phyloP scores from a whole-genome alignment of 73 alveolate genomes.

The Paramecium primaurelia region DNA sequence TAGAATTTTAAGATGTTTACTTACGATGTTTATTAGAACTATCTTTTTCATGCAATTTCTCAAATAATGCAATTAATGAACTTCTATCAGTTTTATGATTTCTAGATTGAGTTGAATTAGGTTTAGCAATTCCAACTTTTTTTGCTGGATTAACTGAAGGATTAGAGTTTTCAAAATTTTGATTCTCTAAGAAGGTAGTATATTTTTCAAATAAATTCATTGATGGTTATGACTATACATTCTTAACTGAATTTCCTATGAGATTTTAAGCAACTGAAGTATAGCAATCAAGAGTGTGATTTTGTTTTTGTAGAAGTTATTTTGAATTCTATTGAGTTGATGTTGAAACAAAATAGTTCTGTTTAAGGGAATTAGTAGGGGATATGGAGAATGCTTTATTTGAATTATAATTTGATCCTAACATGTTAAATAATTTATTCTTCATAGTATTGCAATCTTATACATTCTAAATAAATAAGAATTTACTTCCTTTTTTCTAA shows the following conservation, averaged over 20 bases:
- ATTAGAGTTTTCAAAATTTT: neutral
- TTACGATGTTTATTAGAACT: neutral
- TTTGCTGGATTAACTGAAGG: neutral
- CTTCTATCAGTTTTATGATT: neutral
- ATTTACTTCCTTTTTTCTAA: neutral
- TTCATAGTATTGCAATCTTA: neutral
- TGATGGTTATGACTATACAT: neutral
- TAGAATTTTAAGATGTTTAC: slow-evolving; percentile 1
- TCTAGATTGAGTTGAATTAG: neutral
- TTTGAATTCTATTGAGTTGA: neutral
- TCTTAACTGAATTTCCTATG: neutral
- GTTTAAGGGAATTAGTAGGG: neutral
- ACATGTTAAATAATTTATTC: neutral
- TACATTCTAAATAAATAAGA: slow-evolving; percentile 13
- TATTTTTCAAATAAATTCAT: neutral
- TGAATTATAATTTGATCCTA: neutral
- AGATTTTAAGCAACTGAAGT: neutral
- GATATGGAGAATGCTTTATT: neutral
- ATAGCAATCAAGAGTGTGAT: neutral
- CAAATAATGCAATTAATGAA: slow-evolving; percentile 23
- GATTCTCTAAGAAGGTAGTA: neutral
- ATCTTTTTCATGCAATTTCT: neutral
- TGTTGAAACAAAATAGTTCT: neutral
- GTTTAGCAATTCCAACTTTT: neutral
- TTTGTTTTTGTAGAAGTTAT: neutral